phyloP scores from a whole-genome alignment of 192 early-diverging fungal genomes.

The Coemansia brasiliensis region DNA sequence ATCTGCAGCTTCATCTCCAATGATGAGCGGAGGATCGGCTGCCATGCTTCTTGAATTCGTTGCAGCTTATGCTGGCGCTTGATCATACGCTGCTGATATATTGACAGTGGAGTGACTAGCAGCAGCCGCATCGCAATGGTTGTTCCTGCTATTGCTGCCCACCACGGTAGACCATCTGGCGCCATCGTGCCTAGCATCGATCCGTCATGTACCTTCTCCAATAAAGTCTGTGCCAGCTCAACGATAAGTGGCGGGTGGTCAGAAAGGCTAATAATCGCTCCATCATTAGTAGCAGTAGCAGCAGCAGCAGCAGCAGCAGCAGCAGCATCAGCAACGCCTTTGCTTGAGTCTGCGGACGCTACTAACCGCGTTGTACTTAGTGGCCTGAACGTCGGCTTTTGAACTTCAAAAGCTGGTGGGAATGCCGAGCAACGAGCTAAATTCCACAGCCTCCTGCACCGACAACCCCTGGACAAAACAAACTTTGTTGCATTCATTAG shows the following conservation, averaged over 20 bases:
- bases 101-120: conserved; percentile 18
- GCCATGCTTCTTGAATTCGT: conserved; percentile 13
- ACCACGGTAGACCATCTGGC: conserved; percentile 30
- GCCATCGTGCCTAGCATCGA: conserved; percentile 3
- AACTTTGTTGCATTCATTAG: background rate
- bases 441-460: too few relatives aligned
- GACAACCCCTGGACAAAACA: too few relatives aligned
- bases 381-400: too few relatives aligned
- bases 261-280: background rate
- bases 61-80: conserved; percentile 4
- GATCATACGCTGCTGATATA: conserved; percentile 29
- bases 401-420: too few relatives aligned
- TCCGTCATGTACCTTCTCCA: conserved; percentile 38
- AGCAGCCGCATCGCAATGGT: conserved; percentile 14
- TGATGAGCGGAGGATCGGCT: conserved; percentile 5
- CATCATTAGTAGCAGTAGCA: too few relatives aligned
- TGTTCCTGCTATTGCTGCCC: conserved; percentile 32
- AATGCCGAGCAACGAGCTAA: too few relatives aligned
- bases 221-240: conserved; percentile 16
- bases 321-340: too few relatives aligned
- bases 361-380: too few relatives aligned
- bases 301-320: too few relatives aligned
- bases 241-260: conserved; percentile 9
- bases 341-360: too few relatives aligned
- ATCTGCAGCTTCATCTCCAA: conserved; percentile 4